Evolutionary conservation across 2,329 filamentous ascomycete species (phyloP), one percentile per base, ranked within the genome.

Genomic region (Dactylellina drechsleri): DNA sequence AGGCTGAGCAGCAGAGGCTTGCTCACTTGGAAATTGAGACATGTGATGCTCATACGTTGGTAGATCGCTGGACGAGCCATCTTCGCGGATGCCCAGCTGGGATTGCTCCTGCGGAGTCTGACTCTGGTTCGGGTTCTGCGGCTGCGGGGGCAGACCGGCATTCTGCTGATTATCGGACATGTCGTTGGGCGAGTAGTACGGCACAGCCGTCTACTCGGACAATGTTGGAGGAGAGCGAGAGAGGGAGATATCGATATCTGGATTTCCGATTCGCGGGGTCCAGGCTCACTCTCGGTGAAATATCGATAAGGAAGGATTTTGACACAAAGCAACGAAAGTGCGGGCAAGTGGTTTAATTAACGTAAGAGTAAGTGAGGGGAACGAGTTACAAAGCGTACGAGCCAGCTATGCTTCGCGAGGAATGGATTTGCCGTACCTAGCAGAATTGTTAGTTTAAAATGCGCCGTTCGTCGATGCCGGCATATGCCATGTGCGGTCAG

Each of bases 111-210:
- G 64, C 6, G 64, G 26, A 41, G 36, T 8, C 12, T 57, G 52
- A 16, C 49, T 41, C 40, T 61, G 26, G 52, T 36, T 8, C 16
- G 50, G 52, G 23, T 56, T 28, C 40, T 61, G 66, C 16, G 41
- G 56, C 20, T 59, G 52, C 54, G 49, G 71, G 52, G 58, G 20
- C 7, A 31, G 40, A 8, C 62, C 64, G 57, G 71, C 28, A 36
- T 50, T 62, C 23, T 65, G 64, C 4, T 45, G 57, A 57, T 60
- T 62, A 47, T 68, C 53, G 54, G 71, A 53, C 71, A 75, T 75
- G 43, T 50, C 15, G 43, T 26, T 12, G 56, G 18, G 15, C 13
- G 36, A n/a, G 15, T 28, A 49, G 57, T 47, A 18, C 8, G 56
- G 50, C 61, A 26, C 61, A 66, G 54, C 64, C 59, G 49, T 68